Percentiles rank a stretch among this genome's conserved stretches.
phyloP scores from a whole-genome alignment of 1,139 yeast genomes.

The Williopsis jadinii region DNA sequence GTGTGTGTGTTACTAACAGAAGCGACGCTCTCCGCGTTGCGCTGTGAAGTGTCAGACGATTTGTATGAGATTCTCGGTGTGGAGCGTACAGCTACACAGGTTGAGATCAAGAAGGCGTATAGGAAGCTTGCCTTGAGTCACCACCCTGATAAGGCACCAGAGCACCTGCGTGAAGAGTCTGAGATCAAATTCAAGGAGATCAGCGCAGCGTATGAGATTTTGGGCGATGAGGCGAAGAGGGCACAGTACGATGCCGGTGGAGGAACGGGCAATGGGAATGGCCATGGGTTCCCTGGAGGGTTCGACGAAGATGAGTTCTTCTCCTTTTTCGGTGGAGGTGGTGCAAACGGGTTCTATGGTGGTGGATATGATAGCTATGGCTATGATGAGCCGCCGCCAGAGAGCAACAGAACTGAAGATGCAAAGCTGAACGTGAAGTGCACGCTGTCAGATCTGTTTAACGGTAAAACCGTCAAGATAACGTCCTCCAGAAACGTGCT shows the following conservation, averaged over 20 bases:
- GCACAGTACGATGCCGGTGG: conserved; percentile 41
- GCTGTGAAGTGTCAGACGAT: conserved; percentile 6
- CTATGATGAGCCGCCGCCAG: background rate
- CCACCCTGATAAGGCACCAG: conserved; percentile 79
- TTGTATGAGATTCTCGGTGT: conserved; percentile 64
- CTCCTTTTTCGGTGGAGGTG: conserved; percentile 53
- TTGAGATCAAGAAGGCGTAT: conserved; percentile 73
- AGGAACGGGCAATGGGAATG: conserved; percentile 41
- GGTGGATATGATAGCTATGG: conserved; percentile 11
- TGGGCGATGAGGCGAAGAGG: conserved; percentile 56
- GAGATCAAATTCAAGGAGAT: conserved; percentile 72
- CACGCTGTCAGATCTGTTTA: conserved; percentile 68
- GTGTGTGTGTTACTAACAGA: too few species aligned
- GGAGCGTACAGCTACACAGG: conserved; percentile 48
- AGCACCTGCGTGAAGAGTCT: conserved; percentile 52
- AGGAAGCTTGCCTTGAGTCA: conserved; percentile 62
- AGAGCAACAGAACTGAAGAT: conserved; percentile 45
- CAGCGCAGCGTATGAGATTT: conserved; percentile 69
- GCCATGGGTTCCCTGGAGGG: conserved; percentile 24
- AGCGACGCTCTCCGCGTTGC: too few species aligned
- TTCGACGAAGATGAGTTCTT: conserved; percentile 65
- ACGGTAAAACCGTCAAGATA: conserved; percentile 75
- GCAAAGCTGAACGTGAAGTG: conserved; percentile 60
- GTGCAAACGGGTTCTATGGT: conserved; percentile 22
- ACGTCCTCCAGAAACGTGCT: conserved; percentile 66